Evolutionary conservation across 352 stramenopile species (phyloP), one percentile per base, ranked within the genome.

Genomic region (Peronosclerospora sorghi): DNA sequence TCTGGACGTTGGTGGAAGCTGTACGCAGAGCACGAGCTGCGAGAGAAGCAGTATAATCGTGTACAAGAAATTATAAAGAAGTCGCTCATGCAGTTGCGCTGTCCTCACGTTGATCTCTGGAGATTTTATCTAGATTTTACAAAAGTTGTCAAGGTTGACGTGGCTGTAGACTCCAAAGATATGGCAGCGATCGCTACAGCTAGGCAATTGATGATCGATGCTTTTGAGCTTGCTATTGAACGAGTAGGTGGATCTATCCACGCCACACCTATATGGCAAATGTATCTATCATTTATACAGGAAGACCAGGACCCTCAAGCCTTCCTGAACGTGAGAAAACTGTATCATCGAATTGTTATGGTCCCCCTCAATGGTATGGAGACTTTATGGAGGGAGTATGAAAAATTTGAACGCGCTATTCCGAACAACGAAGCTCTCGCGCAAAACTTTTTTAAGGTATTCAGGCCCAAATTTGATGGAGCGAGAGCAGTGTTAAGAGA

Each of bases 31-130:
- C 81, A 94, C 48, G 81, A 94, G 48, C 50, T 91, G 32, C 66
- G 71, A 12, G 79, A 89, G 39, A 87, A 90, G 45, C 58, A 94
- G 34, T 89, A 89, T 39, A 74, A 90, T 37, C 77, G 77, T 41
- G 81, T 91, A 15, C 81, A 89, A 45, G 74, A 81, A 42, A 86
- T 94, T 54, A 87, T 94, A 38, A 83, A 86, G 54, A 88, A 86
- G 58, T 87, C 78, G 44, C 71, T 94, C 23, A 86, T 90, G 69
- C 65, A 89, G 57, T 47, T 90, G 32, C 71, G 78, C 14, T 89
- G 76, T 41, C 78, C 76, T 17, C 59, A 90, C 35, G 62, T 94
- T 36, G 81, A 94, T 12, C 62, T 94, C 13, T 94, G 81, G 81
- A 61, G 75, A 2, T 91, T 94, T 36, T 94, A 94, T 56, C 59